Percentiles rank a stretch among this genome's conserved stretches.
phyloP scores from a whole-genome alignment of 192 early-diverging fungal species.

The Coemansia sp. region DNA sequence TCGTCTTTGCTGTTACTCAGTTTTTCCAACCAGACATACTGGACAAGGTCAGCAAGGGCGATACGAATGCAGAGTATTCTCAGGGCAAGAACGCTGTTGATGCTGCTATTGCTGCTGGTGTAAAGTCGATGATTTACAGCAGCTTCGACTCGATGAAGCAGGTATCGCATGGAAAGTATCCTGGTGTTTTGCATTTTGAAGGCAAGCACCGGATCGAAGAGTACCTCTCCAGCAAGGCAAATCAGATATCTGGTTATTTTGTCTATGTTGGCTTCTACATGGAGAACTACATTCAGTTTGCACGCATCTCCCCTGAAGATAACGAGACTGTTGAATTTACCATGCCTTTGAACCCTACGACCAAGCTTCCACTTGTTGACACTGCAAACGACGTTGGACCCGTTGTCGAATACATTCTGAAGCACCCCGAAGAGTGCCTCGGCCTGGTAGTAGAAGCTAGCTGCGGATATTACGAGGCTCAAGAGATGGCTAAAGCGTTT shows the following conservation, averaged over 20 bases:
- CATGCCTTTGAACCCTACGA: slow-evolving; percentile 18
- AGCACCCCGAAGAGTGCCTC: slow-evolving; percentile 29
- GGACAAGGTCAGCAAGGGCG: slow-evolving; percentile 8
- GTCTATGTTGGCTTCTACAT: slow-evolving; percentile 36
- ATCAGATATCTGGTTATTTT: slow-evolving; percentile 21
- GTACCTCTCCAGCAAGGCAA: slow-evolving; percentile 30
- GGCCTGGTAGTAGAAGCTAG: slow-evolving; percentile 15
- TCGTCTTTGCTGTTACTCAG: slow-evolving; percentile 41
- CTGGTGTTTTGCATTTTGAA: slow-evolving; percentile 31
- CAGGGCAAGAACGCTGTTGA: slow-evolving; percentile 46
- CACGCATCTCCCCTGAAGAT: slow-evolving; percentile 37
- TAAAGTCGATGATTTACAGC: slow-evolving; percentile 29
- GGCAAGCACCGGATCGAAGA: slow-evolving; percentile 37
- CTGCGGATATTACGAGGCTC: slow-evolving; percentile 31
- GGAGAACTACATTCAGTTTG: slow-evolving; percentile 32
- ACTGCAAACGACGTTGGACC: slow-evolving; percentile 32
- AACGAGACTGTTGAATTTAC: slow-evolving; percentile 35
- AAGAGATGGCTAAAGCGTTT: slow-evolving; percentile 41
- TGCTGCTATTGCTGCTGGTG: slow-evolving; percentile 30
- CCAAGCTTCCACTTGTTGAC: slow-evolving; percentile 34
- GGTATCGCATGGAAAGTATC: slow-evolving; percentile 28
- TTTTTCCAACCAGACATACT: slow-evolving; percentile 21
- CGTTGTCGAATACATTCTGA: slow-evolving; percentile 35
- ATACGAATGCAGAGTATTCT: slow-evolving; percentile 27
- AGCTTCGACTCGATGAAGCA: slow-evolving; percentile 26